Evolutionary conservation across 345 rosid genomes (phyloP), one percentile per base, ranked within the genome.

Genomic region (Tarenaya hassleriana): DNA sequence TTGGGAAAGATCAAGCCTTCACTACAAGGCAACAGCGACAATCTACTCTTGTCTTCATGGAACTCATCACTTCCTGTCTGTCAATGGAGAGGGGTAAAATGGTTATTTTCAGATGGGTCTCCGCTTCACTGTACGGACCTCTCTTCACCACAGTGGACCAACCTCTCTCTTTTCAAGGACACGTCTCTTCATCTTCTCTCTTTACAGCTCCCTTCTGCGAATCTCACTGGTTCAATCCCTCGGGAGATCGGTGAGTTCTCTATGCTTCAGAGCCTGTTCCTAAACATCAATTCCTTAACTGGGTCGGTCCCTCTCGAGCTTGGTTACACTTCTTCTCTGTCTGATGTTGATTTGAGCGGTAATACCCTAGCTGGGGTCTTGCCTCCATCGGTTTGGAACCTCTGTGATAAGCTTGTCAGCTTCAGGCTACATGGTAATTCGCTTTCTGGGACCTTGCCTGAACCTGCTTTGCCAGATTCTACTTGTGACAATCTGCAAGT

Each of bases 31-130:
- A 69, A 65, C 63, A 50, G 56, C 41, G 98, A 88, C 31, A 92
- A 77, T 73, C 64, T 92, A 19, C 76, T 92, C 12, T 80, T 92
- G 16, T 74, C 95, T 38, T 84, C 94, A 16, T 92, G 98, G 98
- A 92, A 92, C 80, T 34, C 85, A 1, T 73, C 96, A 1, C 75
- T 88, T 32, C 95, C 98, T 0, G 71, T 92, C 6, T 92, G 98
- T 56, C 96, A 88, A 69, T 92, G 98, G 98, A 73, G 95, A 69
- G 98, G 96, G 15, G 86, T 92, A 55, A 81, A 88, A 73, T 92
- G 98, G 98, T 86, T 81, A 13, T 75, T 75, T 76, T 73, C 83
- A 62, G 45, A 75, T 63, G 94, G 91, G 20, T 58, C 75, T 65
- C 69, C 79, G 31, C 77, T 77, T 53, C 58, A 73, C 24, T 92